These are phyloP conservation scores for Claviceps arundinis DNA, from an alignment of 2,329 filamentous ascomycete species.

Conservation along the genomic window DNA sequence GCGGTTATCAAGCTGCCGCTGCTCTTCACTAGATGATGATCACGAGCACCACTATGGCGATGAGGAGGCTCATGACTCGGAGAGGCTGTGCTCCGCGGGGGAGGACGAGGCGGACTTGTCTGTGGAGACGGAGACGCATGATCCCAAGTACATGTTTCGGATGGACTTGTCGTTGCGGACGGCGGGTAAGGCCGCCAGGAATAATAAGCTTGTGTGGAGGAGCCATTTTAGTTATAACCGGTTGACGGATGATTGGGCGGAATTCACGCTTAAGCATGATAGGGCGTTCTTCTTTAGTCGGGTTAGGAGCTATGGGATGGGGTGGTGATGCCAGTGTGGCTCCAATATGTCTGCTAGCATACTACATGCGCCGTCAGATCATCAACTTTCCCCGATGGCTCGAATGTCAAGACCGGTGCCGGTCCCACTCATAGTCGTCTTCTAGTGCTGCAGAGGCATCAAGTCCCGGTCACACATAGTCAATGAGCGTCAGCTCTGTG, in stretches of 20 bases:
- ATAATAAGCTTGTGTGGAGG: slow-evolving; percentile 81
- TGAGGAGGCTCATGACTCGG: slow-evolving; percentile 66
- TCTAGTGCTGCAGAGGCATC: no score
- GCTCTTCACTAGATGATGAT: slow-evolving; percentile 12
- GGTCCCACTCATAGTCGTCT: no score
- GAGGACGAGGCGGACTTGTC: slow-evolving; percentile 51
- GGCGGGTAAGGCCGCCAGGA: slow-evolving; percentile 50
- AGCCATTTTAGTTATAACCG: slow-evolving; percentile 86
- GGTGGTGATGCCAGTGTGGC: slow-evolving; percentile 14
- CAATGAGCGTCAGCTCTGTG: no score
- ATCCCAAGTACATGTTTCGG: slow-evolving; percentile 67
- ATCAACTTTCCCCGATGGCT: no score
- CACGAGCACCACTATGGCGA: slow-evolving; percentile 69
- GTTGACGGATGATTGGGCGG: slow-evolving; percentile 79
- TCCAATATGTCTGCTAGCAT: no score
- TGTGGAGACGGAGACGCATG: slow-evolving; percentile 76
- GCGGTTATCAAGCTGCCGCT: slow-evolving; percentile 27
- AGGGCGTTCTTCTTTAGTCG: slow-evolving; percentile 56
- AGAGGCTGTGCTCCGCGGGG: slow-evolving; percentile 19
- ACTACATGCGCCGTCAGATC: no score
- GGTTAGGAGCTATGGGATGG: slow-evolving; percentile 47
- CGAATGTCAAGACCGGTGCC: no score
- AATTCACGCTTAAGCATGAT: slow-evolving; percentile 55
- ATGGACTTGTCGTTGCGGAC: slow-evolving; percentile 64
- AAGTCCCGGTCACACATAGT: no score